phyloP scores from a whole-genome alignment of 345 rosid species.

The Salix caprea region DNA sequence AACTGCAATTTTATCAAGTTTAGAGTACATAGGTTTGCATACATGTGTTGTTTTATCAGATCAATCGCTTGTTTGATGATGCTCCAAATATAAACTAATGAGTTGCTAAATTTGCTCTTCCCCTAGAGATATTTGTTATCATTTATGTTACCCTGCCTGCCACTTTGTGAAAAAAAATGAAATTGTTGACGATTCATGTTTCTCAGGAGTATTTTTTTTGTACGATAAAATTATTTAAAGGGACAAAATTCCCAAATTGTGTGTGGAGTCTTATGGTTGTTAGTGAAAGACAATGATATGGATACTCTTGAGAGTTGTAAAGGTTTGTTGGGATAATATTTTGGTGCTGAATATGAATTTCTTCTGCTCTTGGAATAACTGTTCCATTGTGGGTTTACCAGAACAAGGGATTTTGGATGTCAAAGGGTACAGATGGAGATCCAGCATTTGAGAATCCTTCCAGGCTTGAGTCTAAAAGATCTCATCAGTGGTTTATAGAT shows the following conservation, averaged over 20 bases:
- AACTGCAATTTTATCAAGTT: not conserved
- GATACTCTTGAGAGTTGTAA: not conserved
- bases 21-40: not conserved
- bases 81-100: too few species aligned
- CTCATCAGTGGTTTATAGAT: conserved; percentile 68
- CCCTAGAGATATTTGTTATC: not conserved
- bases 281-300: not conserved
- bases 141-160: not conserved
- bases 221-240: not conserved
- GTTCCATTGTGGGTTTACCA: conserved; percentile 37
- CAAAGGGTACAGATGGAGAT: conserved; percentile 51
- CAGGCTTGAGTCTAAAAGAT: conserved; percentile 58
- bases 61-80: not conserved
- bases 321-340: not conserved
- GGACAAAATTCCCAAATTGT: not conserved
- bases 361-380: not conserved
- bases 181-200: not conserved
- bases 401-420: conserved; percentile 64
- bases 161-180: not conserved
- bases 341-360: not conserved
- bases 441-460: conserved; percentile 48
- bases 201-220: not conserved
- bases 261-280: not conserved
- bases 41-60: not conserved
- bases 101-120: not conserved